Percentiles rank a stretch among this genome's conserved stretches.
phyloP scores from a whole-genome alignment of 202 grass and related monocot species.

The Panicum virgatum region DNA sequence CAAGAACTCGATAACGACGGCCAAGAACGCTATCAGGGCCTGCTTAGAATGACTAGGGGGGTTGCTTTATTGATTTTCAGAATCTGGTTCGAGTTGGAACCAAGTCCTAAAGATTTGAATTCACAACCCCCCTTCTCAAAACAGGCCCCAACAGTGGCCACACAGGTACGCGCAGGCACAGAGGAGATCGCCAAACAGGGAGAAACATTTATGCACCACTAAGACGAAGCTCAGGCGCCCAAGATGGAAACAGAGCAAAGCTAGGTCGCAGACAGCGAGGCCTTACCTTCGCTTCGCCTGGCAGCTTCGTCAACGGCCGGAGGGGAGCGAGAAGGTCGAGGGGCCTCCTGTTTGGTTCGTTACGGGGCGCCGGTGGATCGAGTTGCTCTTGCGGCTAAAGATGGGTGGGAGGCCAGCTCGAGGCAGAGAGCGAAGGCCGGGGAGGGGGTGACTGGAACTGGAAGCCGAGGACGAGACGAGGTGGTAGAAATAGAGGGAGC shows the following conservation, averaged over 20 bases:
- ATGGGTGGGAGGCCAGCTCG: neutral
- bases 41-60: neutral
- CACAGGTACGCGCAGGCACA: neutral
- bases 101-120: neutral
- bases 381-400: neutral
- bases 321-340: neutral
- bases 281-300: neutral
- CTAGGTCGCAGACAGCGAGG: neutral
- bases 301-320: too few relatives aligned
- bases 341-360: neutral
- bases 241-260: neutral
- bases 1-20: neutral
- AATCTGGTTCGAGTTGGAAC: neutral
- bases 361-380: neutral
- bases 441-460: neutral
- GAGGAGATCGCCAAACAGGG: neutral
- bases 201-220: neutral
- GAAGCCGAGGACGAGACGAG: neutral
- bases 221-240: neutral
- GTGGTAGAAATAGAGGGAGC: slow-evolving; percentile 40
- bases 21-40: neutral
- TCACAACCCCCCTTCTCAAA: neutral
- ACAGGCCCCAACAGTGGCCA: neutral
- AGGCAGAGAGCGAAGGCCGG: neutral
- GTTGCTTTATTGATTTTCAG: neutral